Conservation (phyloP, 768 basidiomycete species). For the Amanita pseudoporphyria region DNA sequence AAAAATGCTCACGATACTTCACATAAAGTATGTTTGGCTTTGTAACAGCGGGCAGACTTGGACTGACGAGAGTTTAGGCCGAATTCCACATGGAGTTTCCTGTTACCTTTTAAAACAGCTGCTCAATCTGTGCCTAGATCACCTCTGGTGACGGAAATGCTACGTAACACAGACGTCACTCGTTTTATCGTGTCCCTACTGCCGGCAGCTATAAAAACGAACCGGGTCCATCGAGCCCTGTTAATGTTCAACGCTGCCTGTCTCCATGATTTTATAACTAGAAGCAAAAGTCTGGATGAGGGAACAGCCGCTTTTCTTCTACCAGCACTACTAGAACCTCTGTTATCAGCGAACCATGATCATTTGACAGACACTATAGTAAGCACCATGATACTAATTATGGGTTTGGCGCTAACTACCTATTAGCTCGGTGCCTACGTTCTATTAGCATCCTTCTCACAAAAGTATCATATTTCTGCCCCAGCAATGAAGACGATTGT, state of each 20-base stretch:
- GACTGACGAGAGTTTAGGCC: conserved; percentile 29
- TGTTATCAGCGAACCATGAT: conserved; percentile 29
- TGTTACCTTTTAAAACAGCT: conserved; percentile 68
- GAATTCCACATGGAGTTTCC: conserved; percentile 55
- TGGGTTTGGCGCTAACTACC: conserved; percentile 64
- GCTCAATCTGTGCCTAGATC: conserved; percentile 65
- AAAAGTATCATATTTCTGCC: conserved; percentile 48
- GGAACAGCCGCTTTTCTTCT: conserved; percentile 56
- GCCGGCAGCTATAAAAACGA: conserved; percentile 43
- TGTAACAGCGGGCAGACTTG: not conserved
- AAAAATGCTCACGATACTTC: conserved; percentile 84
- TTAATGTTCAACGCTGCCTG: conserved; percentile 76
- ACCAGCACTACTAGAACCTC: conserved; percentile 51
- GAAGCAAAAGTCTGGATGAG: conserved; percentile 48
- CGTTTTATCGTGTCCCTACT: conserved; percentile 63
- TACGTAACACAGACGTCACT: conserved; percentile 58
- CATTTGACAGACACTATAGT: conserved; percentile 46
- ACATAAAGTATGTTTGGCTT: conserved; percentile 46
- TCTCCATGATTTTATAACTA: conserved; percentile 70
- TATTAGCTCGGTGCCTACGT: conserved; percentile 78
- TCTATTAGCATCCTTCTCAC: conserved; percentile 60
- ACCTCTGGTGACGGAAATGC: conserved; percentile 70
- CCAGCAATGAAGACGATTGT: conserved; percentile 54
- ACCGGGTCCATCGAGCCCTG: conserved; percentile 54
- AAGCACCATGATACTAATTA: conserved; percentile 15